These are phyloP conservation scores for Juncus effusus DNA, from an alignment of 176 grass and related monocot species.

Conservation along the genomic window DNA sequence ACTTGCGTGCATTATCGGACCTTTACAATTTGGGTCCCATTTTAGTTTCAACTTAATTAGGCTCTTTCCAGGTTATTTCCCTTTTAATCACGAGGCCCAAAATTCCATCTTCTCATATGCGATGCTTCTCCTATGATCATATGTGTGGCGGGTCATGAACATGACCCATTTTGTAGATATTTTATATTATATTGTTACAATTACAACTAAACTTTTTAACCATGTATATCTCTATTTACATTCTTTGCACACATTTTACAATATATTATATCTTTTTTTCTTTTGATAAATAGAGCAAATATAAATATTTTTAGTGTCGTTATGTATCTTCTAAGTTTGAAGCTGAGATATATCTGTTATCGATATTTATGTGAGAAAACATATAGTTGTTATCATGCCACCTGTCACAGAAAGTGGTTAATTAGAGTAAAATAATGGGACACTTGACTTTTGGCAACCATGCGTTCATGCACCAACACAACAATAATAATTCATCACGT, in stretches of 20 bases:
- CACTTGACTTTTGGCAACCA: neutral
- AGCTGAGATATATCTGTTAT: too few relatives aligned
- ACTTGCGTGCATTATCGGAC: constrained; percentile 11
- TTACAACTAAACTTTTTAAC: neutral
- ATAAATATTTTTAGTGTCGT: too few relatives aligned
- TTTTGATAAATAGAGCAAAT: too few relatives aligned
- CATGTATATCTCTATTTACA: too few relatives aligned
- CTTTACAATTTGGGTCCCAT: constrained; percentile 3
- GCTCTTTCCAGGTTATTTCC: constrained; percentile 25
- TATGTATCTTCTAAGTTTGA: too few relatives aligned
- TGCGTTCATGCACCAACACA: neutral
- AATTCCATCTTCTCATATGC: neutral
- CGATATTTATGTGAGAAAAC: too few relatives aligned
- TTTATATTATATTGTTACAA: neutral
- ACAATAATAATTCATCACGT: constrained; percentile 4
- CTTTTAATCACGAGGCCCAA: constrained; percentile 5
- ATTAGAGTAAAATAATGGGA: too few relatives aligned
- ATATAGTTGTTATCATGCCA: too few relatives aligned
- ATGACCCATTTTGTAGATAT: too few relatives aligned
- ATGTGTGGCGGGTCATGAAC: neutral
- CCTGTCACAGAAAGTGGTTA: too few relatives aligned
- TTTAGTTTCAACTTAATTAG: neutral
- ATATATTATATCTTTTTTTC: too few relatives aligned
- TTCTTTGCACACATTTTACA: too few relatives aligned
- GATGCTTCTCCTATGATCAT: neutral